Evolutionary conservation across 805 yeast species (phyloP).

Genomic region (Candida succiphila): DNA sequence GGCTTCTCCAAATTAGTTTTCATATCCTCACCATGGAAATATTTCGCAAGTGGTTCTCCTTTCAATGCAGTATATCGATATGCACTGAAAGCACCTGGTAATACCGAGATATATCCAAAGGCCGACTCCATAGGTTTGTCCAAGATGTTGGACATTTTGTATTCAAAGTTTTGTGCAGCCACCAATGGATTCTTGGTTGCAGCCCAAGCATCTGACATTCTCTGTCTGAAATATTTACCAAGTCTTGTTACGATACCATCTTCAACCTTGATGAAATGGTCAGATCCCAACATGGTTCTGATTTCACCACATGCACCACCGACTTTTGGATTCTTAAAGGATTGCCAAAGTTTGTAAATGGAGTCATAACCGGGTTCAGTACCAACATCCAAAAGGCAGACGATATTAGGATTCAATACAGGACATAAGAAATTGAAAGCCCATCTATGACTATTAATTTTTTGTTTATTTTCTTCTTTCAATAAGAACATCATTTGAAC

Average conservation of each 20-base stretch:
- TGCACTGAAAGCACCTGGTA: constrained; percentile 96
- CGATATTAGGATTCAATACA: constrained; percentile 68
- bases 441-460: constrained; percentile 95
- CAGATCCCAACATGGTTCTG: constrained; percentile 46
- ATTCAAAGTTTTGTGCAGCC: constrained; percentile 95
- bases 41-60: constrained; percentile 79
- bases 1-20: constrained; percentile 41
- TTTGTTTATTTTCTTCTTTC: constrained; percentile 81
- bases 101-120: constrained; percentile 86
- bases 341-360: constrained; percentile 81
- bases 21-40: constrained; percentile 88
- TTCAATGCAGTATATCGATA: constrained; percentile 71
- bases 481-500: constrained; percentile 81
- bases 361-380: constrained; percentile 85
- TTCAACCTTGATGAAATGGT: constrained; percentile 21
- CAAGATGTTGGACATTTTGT: constrained; percentile 85
- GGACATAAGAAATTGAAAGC: constrained; percentile 88
- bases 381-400: constrained; percentile 86
- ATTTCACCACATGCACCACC: constrained; percentile 99
- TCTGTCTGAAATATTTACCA: constrained; percentile 35
- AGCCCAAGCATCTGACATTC: constrained; percentile 28
- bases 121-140: constrained; percentile 93
- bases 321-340: constrained; percentile 68
- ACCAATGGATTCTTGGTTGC: constrained; percentile 67
- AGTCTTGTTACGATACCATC: constrained; percentile 11